A percentile compares a stretch with the other conserved stretches of the same genome.
Conservation (phyloP, 148 eudicot species). For the Polygonum aviculare region DNA sequence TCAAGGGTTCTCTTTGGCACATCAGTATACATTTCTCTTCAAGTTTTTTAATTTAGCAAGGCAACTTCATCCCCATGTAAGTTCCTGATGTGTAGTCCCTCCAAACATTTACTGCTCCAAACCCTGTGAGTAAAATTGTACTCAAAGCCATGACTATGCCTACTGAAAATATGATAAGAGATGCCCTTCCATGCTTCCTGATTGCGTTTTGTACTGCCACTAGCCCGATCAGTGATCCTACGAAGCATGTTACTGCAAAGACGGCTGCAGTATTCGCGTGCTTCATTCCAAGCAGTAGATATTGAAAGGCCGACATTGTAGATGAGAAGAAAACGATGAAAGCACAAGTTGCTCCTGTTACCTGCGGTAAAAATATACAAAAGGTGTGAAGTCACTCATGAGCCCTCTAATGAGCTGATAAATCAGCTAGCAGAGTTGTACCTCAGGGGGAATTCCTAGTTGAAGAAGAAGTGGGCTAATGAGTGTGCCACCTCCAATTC, state of each 20-base stretch:
- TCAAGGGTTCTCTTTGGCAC: background rate
- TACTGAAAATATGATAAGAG: slow-evolving; percentile 54
- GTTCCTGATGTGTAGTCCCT: slow-evolving; percentile 36
- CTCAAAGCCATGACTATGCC: slow-evolving; percentile 51
- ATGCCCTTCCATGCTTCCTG: slow-evolving; percentile 33
- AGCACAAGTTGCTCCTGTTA: slow-evolving; percentile 56
- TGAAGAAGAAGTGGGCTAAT: slow-evolving; percentile 64
- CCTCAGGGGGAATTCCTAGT: slow-evolving; percentile 45
- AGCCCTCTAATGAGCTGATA: background rate
- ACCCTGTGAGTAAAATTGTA: slow-evolving; percentile 45
- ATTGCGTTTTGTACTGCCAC: slow-evolving; percentile 35
- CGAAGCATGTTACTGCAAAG: slow-evolving; percentile 32
- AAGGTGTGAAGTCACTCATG: background rate
- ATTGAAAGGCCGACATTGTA: slow-evolving; percentile 51
- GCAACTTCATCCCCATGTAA: slow-evolving; percentile 47
- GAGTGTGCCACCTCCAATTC: slow-evolving; percentile 69
- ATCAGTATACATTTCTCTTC: background rate
- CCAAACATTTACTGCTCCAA: slow-evolving; percentile 47
- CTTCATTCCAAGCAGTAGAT: slow-evolving; percentile 53
- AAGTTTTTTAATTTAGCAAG: slow-evolving; percentile 20
- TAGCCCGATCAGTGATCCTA: slow-evolving; percentile 37
- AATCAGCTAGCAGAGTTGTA: slow-evolving; percentile 4
- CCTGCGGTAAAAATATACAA: slow-evolving; percentile 17
- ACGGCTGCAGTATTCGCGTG: slow-evolving; percentile 20
- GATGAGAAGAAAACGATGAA: slow-evolving; percentile 65